Evolutionary conservation across 2,329 filamentous ascomycete species (phyloP), one percentile per base, ranked within the genome.

Genomic region (Nigrospora sphaerica): DNA sequence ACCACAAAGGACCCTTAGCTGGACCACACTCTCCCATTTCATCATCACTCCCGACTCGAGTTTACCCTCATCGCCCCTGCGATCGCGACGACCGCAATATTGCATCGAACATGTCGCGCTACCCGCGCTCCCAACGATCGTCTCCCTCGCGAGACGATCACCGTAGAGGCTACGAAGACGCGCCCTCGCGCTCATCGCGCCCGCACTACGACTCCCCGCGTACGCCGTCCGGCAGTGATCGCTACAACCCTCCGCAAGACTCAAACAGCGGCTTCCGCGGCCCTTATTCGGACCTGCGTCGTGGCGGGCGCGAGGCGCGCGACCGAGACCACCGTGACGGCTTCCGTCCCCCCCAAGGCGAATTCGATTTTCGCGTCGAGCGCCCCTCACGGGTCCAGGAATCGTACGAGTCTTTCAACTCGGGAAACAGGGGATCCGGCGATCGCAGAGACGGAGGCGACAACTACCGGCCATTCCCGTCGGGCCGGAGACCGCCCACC

Each of bases 281-380:
- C 11, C 18, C 18, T 6, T 42, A 34, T 19, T 42, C 40, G 11
- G 40, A 42, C 28, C 23, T 42, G 40, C 40, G 40, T 19, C 40
- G 32, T n/a, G 40, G 34, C 40, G 34, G 10, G 17, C 33, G 42
- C n/a, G 58, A 76, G 74, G 50, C 75, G 16, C 39, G 42, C 7
- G 36, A 39, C n/a, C 33, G 48, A 40, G 45, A 52, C 23, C 46
- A 49, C 10, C 54, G 49, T 17, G 51, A 58, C 19, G 55, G 62
- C 32, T 62, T 61, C 42, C 62, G 58, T 1, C 66, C 65, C 7
- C 70, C 70, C 12, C 67, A 67, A 43, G 60, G 75, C 34, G 75
- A 80, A 43, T 82, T 82, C 55, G 76, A 73, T 1, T 82, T 81
- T 48, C 73, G 74, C 7, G 62, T 73, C 37, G 70, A 78, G 12